phyloP scores from a whole-genome alignment of 805 yeast species.

The Kuraishia cidri region DNA sequence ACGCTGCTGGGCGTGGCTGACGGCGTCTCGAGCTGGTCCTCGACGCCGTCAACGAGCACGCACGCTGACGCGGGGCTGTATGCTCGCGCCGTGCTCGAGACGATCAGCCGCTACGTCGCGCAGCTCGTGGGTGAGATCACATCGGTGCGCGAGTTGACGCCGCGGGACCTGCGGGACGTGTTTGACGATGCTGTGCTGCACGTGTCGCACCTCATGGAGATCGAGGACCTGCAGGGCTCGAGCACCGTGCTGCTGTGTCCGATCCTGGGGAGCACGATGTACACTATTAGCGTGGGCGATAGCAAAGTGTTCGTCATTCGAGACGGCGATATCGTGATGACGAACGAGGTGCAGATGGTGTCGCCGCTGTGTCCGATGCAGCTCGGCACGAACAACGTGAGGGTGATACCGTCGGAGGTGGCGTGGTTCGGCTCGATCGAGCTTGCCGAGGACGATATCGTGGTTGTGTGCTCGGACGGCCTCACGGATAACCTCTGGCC shows the following conservation, averaged over 20 bases:
- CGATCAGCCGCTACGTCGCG: conserved; percentile 29
- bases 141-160: neutral
- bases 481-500: conserved; percentile 42
- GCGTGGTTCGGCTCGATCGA: conserved; percentile 35
- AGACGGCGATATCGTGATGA: conserved; percentile 29
- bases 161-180: conserved; percentile 19
- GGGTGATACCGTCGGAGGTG: conserved; percentile 32
- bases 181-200: conserved; percentile 39
- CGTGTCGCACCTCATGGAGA: conserved; percentile 40
- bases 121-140: neutral
- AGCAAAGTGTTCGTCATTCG: conserved; percentile 38
- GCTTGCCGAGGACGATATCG: conserved; percentile 29
- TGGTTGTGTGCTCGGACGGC: conserved; percentile 44
- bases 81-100: conserved; percentile 44
- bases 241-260: conserved; percentile 38
- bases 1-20: conserved; percentile 45
- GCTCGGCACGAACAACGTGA: conserved; percentile 40
- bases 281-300: conserved; percentile 46
- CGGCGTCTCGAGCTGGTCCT: conserved; percentile 49
- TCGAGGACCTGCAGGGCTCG: conserved; percentile 36
- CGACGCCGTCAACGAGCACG: no score
- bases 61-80: conserved; percentile 40
- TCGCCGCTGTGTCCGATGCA: conserved; percentile 41
- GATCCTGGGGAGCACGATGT: conserved; percentile 19
- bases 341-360: conserved; percentile 38